Conservation (phyloP, 768 basidiomycete species). For the Agaricus bisporus region DNA sequence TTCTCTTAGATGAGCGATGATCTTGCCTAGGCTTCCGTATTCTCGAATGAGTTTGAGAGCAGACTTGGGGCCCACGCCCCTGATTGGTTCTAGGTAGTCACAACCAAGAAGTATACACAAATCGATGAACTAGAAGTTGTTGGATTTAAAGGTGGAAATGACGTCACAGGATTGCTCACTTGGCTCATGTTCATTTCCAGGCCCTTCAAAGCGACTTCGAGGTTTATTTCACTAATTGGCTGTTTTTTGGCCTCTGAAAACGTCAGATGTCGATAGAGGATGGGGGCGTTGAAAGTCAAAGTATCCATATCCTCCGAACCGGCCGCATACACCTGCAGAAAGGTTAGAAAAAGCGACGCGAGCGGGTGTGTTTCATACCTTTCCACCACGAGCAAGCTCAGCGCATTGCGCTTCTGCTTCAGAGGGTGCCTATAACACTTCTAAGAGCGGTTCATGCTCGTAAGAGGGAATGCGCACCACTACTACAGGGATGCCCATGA, state of each 20-base stretch:
- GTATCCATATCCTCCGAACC: slow-evolving; percentile 99
- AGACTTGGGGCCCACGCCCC: slow-evolving; percentile 91
- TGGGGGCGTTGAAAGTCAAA: slow-evolving; percentile 88
- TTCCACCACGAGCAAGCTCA: slow-evolving; percentile 93
- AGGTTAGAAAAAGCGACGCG: neutral
- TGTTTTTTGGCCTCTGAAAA: slow-evolving; percentile 98
- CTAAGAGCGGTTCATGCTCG: neutral
- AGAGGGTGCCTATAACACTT: slow-evolving; percentile 72
- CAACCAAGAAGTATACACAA: slow-evolving; percentile 95
- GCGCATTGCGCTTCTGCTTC: slow-evolving; percentile 99
- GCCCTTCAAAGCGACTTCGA: slow-evolving; percentile 79
- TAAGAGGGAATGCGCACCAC: slow-evolving; percentile 46
- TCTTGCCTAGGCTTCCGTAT: slow-evolving; percentile 60
- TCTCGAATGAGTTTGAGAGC: slow-evolving; percentile 91
- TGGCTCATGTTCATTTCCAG: slow-evolving; percentile 90
- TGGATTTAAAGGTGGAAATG: neutral
- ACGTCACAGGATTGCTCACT: slow-evolving; percentile 31
- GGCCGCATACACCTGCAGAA: slow-evolving; percentile 80
- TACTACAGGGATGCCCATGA: slow-evolving; percentile 98
- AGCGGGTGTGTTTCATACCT: slow-evolving; percentile 39
- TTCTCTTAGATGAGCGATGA: slow-evolving; percentile 73
- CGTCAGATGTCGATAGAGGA: slow-evolving; percentile 91
- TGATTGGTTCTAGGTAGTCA: slow-evolving; percentile 99
- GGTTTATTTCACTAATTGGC: slow-evolving; percentile 89
- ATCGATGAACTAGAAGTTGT: slow-evolving; percentile 76